Evolutionary conservation across 2,329 filamentous ascomycete species (phyloP), one percentile per base, ranked within the genome.

Genomic region (Fusarium nodosum): DNA sequence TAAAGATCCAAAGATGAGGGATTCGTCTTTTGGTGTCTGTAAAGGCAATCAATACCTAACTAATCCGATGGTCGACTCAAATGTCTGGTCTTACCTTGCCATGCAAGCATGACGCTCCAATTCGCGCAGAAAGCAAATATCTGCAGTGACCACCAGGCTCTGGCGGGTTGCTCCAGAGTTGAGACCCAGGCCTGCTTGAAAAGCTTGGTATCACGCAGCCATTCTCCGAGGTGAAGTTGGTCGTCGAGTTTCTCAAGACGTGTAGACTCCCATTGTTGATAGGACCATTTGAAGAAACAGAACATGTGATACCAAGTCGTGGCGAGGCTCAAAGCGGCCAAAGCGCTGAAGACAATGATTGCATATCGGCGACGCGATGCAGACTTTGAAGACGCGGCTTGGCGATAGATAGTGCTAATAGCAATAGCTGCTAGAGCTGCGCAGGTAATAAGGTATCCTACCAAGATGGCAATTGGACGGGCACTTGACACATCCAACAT

Each of bases 61-160:
- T n/a, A 15, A 9, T 13, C 6, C 11, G 8, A 18, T 24, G 10
- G 6, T 31, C 22, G 11, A 9, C 30, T n/a, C 22, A 4, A 24
- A 24, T 24, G 12, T 51, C 26, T 28, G 0, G 6, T 4, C 47
- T 39, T 38, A 51, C 47, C 33, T 11, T 39, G 34, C 18, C 33
- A 51, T 39, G 47, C 47, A 18, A 51, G 5, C 24, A 39, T 51
- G 4, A 51, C 33, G 33, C 47, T 51, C 47, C 47, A 51, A 6
- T 38, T 51, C 12, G 47, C 47, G 9, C 47, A 51, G n/a, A 38
- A 36, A 16, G 33, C 47, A 12, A 51, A 51, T 51, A 51, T 51
- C 7, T 51, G 47, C 7, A 51, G 18, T 4, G 47, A 51, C 47
- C 47, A 51, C 1, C 4, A 2, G 0, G 3, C 18, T 28, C 47